These are phyloP conservation scores for Zygotorulaspora florentina DNA, from an alignment of 805 yeast genomes.

Conservation along the genomic window DNA sequence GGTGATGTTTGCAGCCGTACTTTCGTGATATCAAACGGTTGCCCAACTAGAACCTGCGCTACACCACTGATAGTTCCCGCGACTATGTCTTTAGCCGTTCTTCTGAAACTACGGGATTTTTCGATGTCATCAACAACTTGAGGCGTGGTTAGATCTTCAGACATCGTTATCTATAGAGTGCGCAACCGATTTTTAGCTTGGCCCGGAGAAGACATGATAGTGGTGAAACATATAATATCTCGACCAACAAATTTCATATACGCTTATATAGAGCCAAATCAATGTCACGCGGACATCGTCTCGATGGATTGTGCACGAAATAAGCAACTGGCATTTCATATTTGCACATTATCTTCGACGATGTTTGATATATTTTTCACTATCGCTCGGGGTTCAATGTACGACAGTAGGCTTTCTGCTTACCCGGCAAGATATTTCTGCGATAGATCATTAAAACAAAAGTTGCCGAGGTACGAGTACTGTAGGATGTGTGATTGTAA, in stretches of 20 bases:
- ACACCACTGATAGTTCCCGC: slow-evolving; percentile 96
- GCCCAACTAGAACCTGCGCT: slow-evolving; percentile 93
- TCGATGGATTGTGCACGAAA: too few relatives aligned
- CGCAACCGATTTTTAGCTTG: background rate
- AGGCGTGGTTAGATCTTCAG: slow-evolving; percentile 19
- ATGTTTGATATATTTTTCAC: background rate
- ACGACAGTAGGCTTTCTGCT: background rate
- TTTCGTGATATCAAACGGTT: slow-evolving; percentile 93
- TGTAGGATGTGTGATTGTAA: too few relatives aligned
- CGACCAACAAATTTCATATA: too few relatives aligned
- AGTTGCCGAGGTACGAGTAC: too few relatives aligned
- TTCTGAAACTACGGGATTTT: slow-evolving; percentile 19
- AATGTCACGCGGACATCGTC: too few relatives aligned
- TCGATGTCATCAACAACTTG: slow-evolving; percentile 17
- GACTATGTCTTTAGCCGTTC: slow-evolving; percentile 67
- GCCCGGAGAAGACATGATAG: background rate
- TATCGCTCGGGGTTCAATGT: background rate
- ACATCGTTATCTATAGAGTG: slow-evolving; percentile 8
- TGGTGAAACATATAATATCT: too few relatives aligned
- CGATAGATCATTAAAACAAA: too few relatives aligned
- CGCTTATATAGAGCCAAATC: too few relatives aligned
- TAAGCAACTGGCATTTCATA: too few relatives aligned
- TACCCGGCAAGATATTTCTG: too few relatives aligned
- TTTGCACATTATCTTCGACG: background rate
- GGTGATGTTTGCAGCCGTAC: slow-evolving; percentile 86